Conservation (phyloP, 2,329 filamentous ascomycete genomes). For the Clathrospora elynae region DNA sequence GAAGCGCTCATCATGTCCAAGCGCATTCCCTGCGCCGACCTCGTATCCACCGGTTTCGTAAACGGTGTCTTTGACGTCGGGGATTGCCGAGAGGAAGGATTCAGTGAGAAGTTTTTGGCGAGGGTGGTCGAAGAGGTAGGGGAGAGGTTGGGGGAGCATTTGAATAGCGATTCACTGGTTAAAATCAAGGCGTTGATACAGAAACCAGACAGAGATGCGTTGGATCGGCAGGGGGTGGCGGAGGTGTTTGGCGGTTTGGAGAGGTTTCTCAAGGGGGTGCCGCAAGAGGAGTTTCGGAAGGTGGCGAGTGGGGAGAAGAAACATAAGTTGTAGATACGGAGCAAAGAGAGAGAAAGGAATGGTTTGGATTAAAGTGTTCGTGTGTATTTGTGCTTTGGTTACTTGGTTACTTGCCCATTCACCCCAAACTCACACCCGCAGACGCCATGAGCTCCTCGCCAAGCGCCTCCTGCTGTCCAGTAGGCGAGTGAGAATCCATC, state of each 20-base stretch:
- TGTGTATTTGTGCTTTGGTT: too few species aligned
- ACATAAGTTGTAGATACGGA: constrained; percentile 79
- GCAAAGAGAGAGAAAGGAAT: too few species aligned
- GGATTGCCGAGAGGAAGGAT: constrained; percentile 59
- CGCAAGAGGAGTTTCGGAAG: constrained; percentile 87
- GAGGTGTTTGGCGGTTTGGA: constrained; percentile 88
- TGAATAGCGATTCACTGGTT: constrained; percentile 77
- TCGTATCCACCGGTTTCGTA: constrained; percentile 78
- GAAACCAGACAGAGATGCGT: constrained; percentile 69
- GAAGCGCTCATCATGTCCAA: constrained; percentile 93
- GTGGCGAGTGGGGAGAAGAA: constrained; percentile 87
- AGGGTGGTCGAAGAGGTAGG: constrained; percentile 80
- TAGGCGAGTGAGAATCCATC: neutral
- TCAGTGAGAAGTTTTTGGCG: constrained; percentile 65
- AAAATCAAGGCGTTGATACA: constrained; percentile 85
- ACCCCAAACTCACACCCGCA: constrained; percentile 43
- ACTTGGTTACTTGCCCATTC: constrained; percentile 3
- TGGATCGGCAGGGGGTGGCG: constrained; percentile 77
- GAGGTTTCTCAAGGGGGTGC: constrained; percentile 77
- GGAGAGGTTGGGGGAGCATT: constrained; percentile 76
- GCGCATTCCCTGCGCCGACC: constrained; percentile 72
- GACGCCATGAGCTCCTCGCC: constrained; percentile 41
- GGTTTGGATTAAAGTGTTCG: too few species aligned
- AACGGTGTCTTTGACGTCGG: constrained; percentile 76
- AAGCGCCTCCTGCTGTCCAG: constrained; percentile 27